Conservation (phyloP, 2,329 filamentous ascomycete species). For the Aspergillaceae sp. region DNA sequence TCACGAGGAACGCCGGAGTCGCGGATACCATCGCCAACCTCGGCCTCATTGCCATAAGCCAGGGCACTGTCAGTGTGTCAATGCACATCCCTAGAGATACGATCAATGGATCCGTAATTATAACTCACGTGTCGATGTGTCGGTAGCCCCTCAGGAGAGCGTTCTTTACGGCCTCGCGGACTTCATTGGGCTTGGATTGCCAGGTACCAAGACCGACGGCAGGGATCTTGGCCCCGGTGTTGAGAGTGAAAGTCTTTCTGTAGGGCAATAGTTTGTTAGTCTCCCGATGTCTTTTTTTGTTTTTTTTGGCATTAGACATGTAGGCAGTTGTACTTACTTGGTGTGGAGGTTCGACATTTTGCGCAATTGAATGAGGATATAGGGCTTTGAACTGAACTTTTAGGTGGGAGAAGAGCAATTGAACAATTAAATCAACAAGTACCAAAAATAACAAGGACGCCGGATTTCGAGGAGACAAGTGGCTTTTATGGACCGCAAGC, state of each 20-base stretch:
- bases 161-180: constrained; percentile 40
- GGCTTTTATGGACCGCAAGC: not conserved
- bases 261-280: not conserved
- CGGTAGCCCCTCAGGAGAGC: constrained; percentile 46
- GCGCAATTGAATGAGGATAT: constrained; percentile 3
- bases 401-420: not conserved
- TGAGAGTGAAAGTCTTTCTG: constrained; percentile 38
- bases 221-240: constrained; percentile 42
- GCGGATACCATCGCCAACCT: constrained; percentile 58
- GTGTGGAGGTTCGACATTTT: constrained; percentile 23
- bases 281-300: not conserved
- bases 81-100: not conserved
- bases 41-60: constrained; percentile 56
- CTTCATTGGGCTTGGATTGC: constrained; percentile 47
- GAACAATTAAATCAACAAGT: not conserved
- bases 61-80: constrained; percentile 18
- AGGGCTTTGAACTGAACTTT: not conserved
- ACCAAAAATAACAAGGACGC: too few relatives aligned
- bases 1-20: constrained; percentile 58
- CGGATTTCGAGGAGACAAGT: not conserved
- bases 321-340: constrained; percentile 15
- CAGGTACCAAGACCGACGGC: constrained; percentile 48
- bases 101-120: constrained; percentile 1
- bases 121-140: constrained; percentile 46
- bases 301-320: too few relatives aligned